Base-by-base conservation (phyloP, 345 rosid genomes). In the Sonneratia caseolaris region DNA sequence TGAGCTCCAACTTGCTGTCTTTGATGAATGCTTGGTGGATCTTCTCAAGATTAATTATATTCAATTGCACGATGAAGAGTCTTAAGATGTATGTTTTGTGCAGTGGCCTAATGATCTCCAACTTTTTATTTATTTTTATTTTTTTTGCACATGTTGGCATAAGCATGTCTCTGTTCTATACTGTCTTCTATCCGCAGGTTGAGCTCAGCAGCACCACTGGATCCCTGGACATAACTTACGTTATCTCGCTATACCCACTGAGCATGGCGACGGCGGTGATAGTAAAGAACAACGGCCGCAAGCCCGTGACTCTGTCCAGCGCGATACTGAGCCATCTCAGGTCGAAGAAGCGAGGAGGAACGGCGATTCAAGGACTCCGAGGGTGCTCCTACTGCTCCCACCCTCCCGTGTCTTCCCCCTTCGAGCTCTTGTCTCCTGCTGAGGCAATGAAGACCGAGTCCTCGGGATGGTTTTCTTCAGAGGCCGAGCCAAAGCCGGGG, bases 381-480 rank as follows among this genome's bases (percentile, higher is more conserved):
- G 85, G 86, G 48, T 89, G 96, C 66, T 78, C 85, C 65, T 93
- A 89, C 76, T 87, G 89, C 75, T 74, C 85, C 0, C 81, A 70
- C 37, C 94, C 97, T 68, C 97, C 98, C 43, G 74, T 85, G 24
- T 75, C 97, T 36, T 89, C 98, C 0, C 90, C 91, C 14, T 91
- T 89, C 21, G 90, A 93, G 74, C 81, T 91, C 53, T 59, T 88
- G 69, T 86, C 98, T 53, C 96, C 98, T 7, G 74, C 83, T 3
- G 95, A 93, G 82, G 97, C 92, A 14, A 87, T 93, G 90, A 86
- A 88, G 79, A 65, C 87, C 0, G 97, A 93, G 49, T 81, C 88
- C 0, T 79, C 89, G 0, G 90, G 93, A 27, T 78, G 89, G 84
- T 88, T 81, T 57, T 80, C 78, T 24, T 81, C 86, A 21, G 88